Conservation (phyloP, 805 yeast species). For the Metschnikowia sp. region DNA sequence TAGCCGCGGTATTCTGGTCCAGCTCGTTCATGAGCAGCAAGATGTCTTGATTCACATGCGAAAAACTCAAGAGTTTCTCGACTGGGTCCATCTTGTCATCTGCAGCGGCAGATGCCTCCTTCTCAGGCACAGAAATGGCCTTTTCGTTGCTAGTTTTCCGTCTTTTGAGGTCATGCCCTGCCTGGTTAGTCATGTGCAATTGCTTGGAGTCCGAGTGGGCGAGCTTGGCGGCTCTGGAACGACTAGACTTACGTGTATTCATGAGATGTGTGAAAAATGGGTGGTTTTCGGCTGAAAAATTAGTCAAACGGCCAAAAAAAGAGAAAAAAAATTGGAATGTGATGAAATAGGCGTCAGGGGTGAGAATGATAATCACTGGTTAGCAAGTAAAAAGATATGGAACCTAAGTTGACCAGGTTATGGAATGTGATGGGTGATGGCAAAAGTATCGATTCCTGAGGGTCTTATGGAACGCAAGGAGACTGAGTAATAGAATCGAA, state of each 20-base stretch:
- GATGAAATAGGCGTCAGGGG: neutral
- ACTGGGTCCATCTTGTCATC: conserved; percentile 41
- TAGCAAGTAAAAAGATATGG: too few species aligned
- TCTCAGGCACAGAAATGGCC: neutral
- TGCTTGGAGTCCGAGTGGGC: neutral
- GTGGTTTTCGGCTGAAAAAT: neutral
- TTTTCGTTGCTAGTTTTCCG: neutral
- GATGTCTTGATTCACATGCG: conserved; percentile 30
- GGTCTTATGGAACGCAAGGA: neutral
- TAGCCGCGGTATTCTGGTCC: neutral
- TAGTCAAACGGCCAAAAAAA: too few species aligned
- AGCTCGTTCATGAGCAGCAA: conserved; percentile 25
- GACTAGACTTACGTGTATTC: conserved; percentile 32
- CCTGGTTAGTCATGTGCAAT: conserved; percentile 8
- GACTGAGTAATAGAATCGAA: neutral
- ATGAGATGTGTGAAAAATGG: conserved; percentile 2
- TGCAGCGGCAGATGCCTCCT: conserved; percentile 6
- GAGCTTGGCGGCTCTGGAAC: conserved; percentile 23
- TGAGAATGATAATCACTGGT: too few species aligned
- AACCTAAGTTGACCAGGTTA: neutral
- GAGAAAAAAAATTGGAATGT: neutral
- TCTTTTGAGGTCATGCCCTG: conserved; percentile 5
- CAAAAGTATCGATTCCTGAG: neutral
- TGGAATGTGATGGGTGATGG: neutral
- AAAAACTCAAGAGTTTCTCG: conserved; percentile 37